A percentile compares a stretch with the other conserved stretches of the same genome.
Evolutionary conservation across 148 eudicot species (phyloP).

Genomic region (Rhododendron mucronatum): DNA sequence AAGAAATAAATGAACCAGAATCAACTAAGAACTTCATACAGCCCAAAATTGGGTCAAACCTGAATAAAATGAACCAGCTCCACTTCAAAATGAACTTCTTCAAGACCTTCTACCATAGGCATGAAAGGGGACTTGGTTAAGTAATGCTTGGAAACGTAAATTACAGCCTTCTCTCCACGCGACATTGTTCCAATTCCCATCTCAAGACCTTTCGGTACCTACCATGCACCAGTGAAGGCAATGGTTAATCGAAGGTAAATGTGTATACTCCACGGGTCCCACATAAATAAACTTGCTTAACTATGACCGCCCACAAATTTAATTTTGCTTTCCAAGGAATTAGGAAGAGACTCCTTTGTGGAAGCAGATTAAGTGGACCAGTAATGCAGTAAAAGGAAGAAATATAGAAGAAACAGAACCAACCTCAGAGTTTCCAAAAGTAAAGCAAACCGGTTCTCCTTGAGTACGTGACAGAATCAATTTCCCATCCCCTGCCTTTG

Average conservation of each 20-base stretch:
- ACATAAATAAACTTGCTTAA: background rate
- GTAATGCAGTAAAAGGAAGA: background rate
- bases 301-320: background rate
- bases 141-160: slow-evolving; percentile 68
- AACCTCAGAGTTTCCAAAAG: slow-evolving; percentile 90
- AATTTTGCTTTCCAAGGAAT: background rate
- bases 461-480: slow-evolving; percentile 48
- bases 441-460: slow-evolving; percentile 77
- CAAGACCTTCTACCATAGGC: slow-evolving; percentile 41
- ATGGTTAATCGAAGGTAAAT: background rate
- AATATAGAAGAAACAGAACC: slow-evolving; percentile 9
- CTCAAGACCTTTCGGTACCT: slow-evolving; percentile 95
- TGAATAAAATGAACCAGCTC: slow-evolving; percentile 93
- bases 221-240: slow-evolving; percentile 2
- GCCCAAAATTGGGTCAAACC: slow-evolving; percentile 36
- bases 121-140: slow-evolving; percentile 52
- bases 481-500: slow-evolving; percentile 69
- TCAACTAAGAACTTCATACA: background rate
- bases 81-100: slow-evolving; percentile 94
- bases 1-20: background rate
- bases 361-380: background rate
- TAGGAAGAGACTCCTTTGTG: background rate
- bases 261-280: background rate
- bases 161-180: slow-evolving; percentile 76
- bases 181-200: slow-evolving; percentile 96